Evolutionary conservation across 805 yeast genomes (phyloP), one percentile per base, ranked within the genome.

Genomic region (Candida mattraensis): DNA sequence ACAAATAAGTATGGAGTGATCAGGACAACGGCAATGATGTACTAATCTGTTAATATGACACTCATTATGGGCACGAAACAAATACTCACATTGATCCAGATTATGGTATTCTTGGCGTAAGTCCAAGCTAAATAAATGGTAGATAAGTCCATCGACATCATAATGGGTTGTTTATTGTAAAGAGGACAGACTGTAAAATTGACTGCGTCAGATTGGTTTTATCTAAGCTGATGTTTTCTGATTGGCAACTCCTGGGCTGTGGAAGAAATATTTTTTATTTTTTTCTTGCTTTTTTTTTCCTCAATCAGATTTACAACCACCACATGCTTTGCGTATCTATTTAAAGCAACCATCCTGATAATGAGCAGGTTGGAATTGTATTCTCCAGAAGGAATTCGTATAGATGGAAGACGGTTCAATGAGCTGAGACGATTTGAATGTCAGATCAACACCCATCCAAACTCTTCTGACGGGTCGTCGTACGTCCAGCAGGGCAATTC

Each of bases 391-490:
- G 99, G 99, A 4, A 71, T 93, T 30, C 71, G 99, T 46, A 67
- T 83, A 10, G 98, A 93, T 58, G 99, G 99, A 2, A 78, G 99
- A 51, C 73, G 99, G 44, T 88, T 93, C 88, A 87, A 91, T 53
- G 99, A 93, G 60, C 70, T 89, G 28, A 79, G 98, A 32, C 72
- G 80, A 19, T 86, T 93, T 53, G 77, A 76, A 24, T 85, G 95
- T 55, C 74, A 78, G 13, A 78, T 87, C 35, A 87, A 87, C 53
- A 88, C 98, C 1, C 97, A 89, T 53, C 87, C 96, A 5, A 77
- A 73, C 48, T 75, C 89, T 1, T 74, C 93, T 2, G 97, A 91
- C 61, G 99, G 98, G 5, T 89, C 97, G 1, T 80, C 97, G 2
- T 83, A 82, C 48, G 79, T 93, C 14, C 93, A 89, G 59, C 94